Base-by-base conservation (phyloP, 768 basidiomycete species). In the Strobilomyces echinocephalus region DNA sequence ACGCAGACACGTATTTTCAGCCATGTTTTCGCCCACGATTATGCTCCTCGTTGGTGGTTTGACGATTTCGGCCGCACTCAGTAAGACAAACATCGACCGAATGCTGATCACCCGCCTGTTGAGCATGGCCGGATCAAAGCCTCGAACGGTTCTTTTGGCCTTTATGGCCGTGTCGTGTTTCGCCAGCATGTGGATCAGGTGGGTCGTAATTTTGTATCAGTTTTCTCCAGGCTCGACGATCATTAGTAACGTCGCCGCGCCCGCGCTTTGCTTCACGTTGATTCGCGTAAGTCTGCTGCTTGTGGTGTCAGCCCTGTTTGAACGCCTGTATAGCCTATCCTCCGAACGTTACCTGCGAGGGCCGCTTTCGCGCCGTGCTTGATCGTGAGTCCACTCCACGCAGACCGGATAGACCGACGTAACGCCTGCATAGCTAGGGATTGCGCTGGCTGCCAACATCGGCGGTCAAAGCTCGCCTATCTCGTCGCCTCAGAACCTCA, bases 41-140 rank as follows among this genome's bases (percentile, higher is more conserved):
- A 95, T 97, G 91, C 88, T 99, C 34, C 85, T 98, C 46, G 91
- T 95, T 59, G 94, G 94, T 10, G 95, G 97, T 30, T 95, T 98
- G 77, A 98, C 95, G 9, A 95, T 98, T 58, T 93, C 97, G 0
- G 93, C 95, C 10, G 97, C 95, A 0, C 74, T 99, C 21, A 90
- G 88, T 73, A 98, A 97, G 75, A 95, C 95, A 6, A 88, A 88
- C 58, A 92, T 98, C 56, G 97, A 98, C 72, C 82, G 87, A 21
- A 82, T 97, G 52, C 69, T 97, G 45, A 94, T 98, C 56, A 95
- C 94, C 4, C 82, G 89, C 28, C 84, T 98, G 39, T 79, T 24
- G 24, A 24, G 24, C 24, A 24, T 24, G 24, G 24, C 24, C 24
- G 24, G 24, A 24, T 24, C 24, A 4, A 24, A 24, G 4, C 24